Percentiles rank a stretch among this genome's conserved stretches.
phyloP scores from a whole-genome alignment of 148 eudicot genomes.

The Linanthus parryae region DNA sequence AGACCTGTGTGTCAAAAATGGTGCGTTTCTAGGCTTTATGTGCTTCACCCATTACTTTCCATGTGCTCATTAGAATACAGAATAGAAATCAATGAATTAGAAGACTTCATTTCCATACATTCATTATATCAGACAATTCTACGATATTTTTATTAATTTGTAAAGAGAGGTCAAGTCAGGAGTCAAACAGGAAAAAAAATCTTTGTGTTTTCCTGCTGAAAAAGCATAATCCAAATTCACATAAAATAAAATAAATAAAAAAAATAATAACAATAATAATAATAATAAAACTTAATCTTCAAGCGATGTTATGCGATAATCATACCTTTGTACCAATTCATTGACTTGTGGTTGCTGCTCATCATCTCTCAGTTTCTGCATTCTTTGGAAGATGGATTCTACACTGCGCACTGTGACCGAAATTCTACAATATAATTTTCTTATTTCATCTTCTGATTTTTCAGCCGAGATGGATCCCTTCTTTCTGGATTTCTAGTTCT shows the following conservation, averaged over 20 bases:
- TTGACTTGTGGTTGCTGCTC: constrained; percentile 56
- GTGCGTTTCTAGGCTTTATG: constrained; percentile 38
- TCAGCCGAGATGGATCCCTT: constrained; percentile 16
- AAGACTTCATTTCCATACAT: too few species aligned
- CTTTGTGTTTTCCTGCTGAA: too few species aligned
- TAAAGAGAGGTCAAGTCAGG: too few species aligned
- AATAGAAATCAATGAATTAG: neutral
- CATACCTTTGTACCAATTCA: constrained; percentile 54
- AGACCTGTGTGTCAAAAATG: constrained; percentile 30
- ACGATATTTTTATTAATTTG: too few species aligned
- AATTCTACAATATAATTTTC: constrained; percentile 32
- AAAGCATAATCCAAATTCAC: too few species aligned
- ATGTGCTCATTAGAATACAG: constrained; percentile 38
- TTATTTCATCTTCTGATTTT: constrained; percentile 26
- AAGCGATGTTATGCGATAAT: too few species aligned
- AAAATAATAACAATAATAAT: too few species aligned
- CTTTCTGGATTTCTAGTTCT: constrained; percentile 16
- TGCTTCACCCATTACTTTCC: constrained; percentile 44
- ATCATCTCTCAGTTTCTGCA: constrained; percentile 50
- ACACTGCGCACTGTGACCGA: constrained; percentile 28
- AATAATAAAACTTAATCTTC: too few species aligned
- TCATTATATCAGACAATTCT: too few species aligned
- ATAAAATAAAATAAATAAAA: too few species aligned
- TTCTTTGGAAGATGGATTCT: constrained; percentile 47
- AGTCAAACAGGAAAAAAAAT: too few species aligned